Evolutionary conservation across 768 basidiomycete genomes (phyloP), one percentile per base, ranked within the genome.

Genomic region (Trametes cubensis): DNA sequence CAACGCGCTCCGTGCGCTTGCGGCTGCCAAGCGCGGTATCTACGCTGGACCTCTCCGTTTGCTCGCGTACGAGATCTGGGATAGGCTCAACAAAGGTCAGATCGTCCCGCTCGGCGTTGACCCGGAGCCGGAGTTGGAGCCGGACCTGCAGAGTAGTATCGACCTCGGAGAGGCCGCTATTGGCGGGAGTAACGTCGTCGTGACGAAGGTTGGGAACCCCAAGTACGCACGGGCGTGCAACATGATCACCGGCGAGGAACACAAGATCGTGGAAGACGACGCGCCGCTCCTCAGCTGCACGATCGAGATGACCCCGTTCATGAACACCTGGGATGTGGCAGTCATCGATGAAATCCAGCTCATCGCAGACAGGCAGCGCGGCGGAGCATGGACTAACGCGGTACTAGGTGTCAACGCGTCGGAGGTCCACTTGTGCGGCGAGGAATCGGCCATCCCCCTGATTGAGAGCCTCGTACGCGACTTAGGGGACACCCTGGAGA

Each of bases 281-380:
- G 86, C 86, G 0, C 74, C 79, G 0, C 73, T 97, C 40, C 60
- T 80, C n/a, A 88, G 88, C 70, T 94, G 92, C 72, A 99, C 97
- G 2, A 89, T 98, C 67, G 97, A 99, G 80, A 99, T 98, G 95
- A 73, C 90, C 38, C 77, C 80, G 6, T 63, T 65, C 2, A 64
- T 50, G 18, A 61, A 62, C 4, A 78, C 77, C 57, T 67, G 50
- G 48, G 93, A 96, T 54, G 94, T 98, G 23, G 95, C 87, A 0
- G 95, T 99, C 48, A 80, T 99, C 47, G 97, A 98, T 73, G 96
- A 98, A 77, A 98, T 99, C 50, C 97, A 98, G 77, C 90, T 98
- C 90, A 85, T 98, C 18, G 83, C 83, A 0, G 94, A 98, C 72
- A 74, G 79, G 0, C 78, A 85, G 3, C 86, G 97, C 17, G 96